Base-by-base conservation (phyloP, 805 yeast genomes). In the Nakazawaea ishiwadae region DNA sequence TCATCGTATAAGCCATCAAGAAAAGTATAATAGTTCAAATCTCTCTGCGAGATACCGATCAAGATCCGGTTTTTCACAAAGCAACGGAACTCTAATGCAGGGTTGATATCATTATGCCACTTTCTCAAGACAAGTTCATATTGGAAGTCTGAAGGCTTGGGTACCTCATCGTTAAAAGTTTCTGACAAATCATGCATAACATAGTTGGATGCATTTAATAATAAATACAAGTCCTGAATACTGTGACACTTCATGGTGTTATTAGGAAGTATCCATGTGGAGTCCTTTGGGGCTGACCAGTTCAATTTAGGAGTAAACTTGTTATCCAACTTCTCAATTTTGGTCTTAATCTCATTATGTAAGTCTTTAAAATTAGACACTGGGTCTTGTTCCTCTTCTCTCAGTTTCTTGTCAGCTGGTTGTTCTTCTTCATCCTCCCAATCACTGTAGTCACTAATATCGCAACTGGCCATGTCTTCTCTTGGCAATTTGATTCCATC, bases 211-310 rank as follows among this genome's bases (percentile, higher is more conserved):
- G 96, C 79, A 53, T 91, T 91, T 40, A 93, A 62, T 7, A 93
- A 61, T 36, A 93, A 58, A 48, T 89, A 93, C 0, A 93, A 63
- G 49, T 93, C 99, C 29, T 81, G 73, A 0, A 83, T 78, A 24
- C 71, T 73, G 12, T 63, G 68, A 54, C 98, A 90, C 53, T 77
- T 73, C 73, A 84, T 74, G 3, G 86, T 72, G 52, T 87, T 85
- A 24, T 84, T 79, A 2, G 93, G 73, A 53, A 84, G 63, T 16
- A 93, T 91, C 99, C 98, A 93, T 0, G 81, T 75, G 1, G 98
- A 86, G 62, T 93, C 99, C 55, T 81, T 82, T 1, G 99, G 99
- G 1, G 96, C 84, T 1, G 97, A 88, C 99, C 99, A 93, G 66
- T 93, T 93, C 51, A 91, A 65, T 55, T 93, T 93, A 1, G 98